A percentile compares a stretch with the other conserved stretches of the same genome.
These are phyloP conservation scores for Citrus unshiu DNA, from an alignment of 345 rosid species.

Conservation along the genomic window DNA sequence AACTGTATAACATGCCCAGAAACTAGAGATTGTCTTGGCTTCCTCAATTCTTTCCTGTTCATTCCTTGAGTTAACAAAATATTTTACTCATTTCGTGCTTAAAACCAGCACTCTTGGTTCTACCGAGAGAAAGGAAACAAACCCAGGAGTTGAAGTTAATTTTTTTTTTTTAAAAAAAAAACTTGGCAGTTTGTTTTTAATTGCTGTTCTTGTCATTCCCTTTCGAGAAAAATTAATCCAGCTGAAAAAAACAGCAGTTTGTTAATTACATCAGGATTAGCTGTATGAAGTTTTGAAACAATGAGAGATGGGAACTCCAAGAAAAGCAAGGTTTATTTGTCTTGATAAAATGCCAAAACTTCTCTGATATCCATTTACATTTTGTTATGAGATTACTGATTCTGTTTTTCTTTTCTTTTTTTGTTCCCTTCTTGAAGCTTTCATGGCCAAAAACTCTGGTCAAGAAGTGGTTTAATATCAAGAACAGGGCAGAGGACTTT, in stretches of 20 bases:
- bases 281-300: constrained; percentile 60
- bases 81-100: constrained; percentile 12
- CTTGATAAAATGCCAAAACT: constrained; percentile 10
- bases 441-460: constrained; percentile 96
- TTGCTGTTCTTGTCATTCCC: constrained; percentile 3
- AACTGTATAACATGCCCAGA: constrained; percentile 23
- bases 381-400: constrained; percentile 14
- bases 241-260: constrained; percentile 5
- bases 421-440: constrained; percentile 40
- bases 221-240: constrained; percentile 11
- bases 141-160: not conserved
- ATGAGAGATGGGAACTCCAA: constrained; percentile 81
- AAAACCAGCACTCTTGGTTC: constrained; percentile 1
- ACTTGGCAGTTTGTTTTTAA: not conserved
- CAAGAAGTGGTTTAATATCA: constrained; percentile 94
- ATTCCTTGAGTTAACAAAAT: constrained; percentile 25
- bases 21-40: constrained; percentile 24
- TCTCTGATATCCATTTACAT: constrained; percentile 15
- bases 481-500: constrained; percentile 74
- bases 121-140: not conserved
- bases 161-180: too few relatives aligned
- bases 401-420: not conserved
- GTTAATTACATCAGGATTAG: constrained; percentile 12
- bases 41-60: constrained; percentile 25
- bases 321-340: constrained; percentile 82